A percentile compares a stretch with the other conserved stretches of the same genome.
Conservation (phyloP, 768 basidiomycete genomes). For the Rhodotorula kratochvilovae region DNA sequence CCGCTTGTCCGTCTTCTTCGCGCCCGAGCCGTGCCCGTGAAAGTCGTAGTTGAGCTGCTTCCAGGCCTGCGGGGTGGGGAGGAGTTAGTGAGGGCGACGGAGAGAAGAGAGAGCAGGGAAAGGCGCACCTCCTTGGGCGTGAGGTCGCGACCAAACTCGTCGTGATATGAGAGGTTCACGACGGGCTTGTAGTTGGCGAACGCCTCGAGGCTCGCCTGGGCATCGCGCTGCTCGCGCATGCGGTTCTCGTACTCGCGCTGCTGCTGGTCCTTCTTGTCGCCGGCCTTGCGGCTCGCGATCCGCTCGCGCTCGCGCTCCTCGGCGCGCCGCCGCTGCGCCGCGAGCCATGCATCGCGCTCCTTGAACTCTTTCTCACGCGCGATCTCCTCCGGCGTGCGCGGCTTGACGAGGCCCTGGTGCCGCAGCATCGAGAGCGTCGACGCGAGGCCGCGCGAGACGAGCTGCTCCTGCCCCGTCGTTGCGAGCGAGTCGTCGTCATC, state of each 20-base stretch:
- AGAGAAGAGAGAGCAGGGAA: background rate
- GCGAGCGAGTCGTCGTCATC: conserved; percentile 46
- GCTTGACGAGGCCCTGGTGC: conserved; percentile 80
- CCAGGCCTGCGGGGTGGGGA: conserved; percentile 60
- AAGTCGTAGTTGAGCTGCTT: conserved; percentile 96
- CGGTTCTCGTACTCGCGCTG: conserved; percentile 93
- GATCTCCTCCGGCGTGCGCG: conserved; percentile 59
- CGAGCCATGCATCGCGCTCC: conserved; percentile 83
- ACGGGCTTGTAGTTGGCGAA: conserved; percentile 97
- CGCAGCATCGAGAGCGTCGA: conserved; percentile 82
- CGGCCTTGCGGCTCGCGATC: conserved; percentile 60
- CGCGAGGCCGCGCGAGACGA: conserved; percentile 76
- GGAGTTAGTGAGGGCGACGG: background rate
- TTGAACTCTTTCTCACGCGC: conserved; percentile 78
- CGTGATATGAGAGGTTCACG: conserved; percentile 90
- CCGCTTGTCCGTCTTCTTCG: conserved; percentile 94
- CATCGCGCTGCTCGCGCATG: conserved; percentile 82
- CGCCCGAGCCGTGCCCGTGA: conserved; percentile 95
- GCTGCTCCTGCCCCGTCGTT: conserved; percentile 72
- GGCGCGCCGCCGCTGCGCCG: conserved; percentile 70
- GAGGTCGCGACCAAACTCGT: conserved; percentile 83
- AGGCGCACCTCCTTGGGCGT: conserved; percentile 69
- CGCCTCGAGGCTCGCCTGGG: conserved; percentile 68
- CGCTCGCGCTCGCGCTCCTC: conserved; percentile 76
- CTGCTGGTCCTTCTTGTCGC: conserved; percentile 82